A percentile compares a stretch with the other conserved stretches of the same genome.
These are phyloP conservation scores for Chaetomium sp. DNA, from an alignment of 2,329 filamentous ascomycete species.

Conservation along the genomic window DNA sequence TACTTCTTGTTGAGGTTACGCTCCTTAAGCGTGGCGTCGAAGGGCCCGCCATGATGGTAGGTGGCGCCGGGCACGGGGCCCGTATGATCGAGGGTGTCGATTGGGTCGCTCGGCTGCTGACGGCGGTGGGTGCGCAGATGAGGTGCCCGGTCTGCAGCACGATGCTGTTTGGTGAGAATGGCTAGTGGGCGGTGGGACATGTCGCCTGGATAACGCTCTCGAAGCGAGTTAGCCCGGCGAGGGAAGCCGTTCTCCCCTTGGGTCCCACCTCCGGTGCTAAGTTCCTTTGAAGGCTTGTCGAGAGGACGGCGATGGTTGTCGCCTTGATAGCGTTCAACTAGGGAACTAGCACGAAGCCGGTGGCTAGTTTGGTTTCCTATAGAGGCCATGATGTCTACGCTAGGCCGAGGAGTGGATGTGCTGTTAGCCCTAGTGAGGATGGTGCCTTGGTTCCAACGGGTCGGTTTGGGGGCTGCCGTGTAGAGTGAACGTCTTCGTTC, in stretches of 20 bases:
- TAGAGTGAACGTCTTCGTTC: constrained; percentile 20
- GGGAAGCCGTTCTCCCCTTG: constrained; percentile 9
- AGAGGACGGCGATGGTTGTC: constrained; percentile 59
- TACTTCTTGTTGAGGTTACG: constrained; percentile 58
- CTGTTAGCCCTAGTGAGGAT: constrained; percentile 23
- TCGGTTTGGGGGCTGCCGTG: constrained; percentile 21
- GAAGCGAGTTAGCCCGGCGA: constrained; percentile 39
- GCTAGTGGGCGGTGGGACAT: constrained; percentile 61
- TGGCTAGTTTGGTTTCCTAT: constrained; percentile 21
- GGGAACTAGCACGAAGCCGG: constrained; percentile 33
- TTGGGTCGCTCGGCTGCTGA: constrained; percentile 64
- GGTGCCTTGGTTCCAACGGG: constrained; percentile 27
- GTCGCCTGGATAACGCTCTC: constrained; percentile 57
- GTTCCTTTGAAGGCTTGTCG: constrained; percentile 57
- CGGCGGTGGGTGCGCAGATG: constrained; percentile 61
- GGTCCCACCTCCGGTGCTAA: constrained; percentile 18
- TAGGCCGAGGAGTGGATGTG: constrained; percentile 17
- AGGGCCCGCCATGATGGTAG: constrained; percentile 89
- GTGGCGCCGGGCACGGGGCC: constrained; percentile 43
- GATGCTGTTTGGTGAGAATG: constrained; percentile 55
- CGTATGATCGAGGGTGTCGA: constrained; percentile 69
- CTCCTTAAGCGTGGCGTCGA: constrained; percentile 71
- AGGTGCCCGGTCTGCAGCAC: constrained; percentile 58
- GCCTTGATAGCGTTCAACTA: constrained; percentile 53
- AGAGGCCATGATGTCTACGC: constrained; percentile 18